Percentiles rank a stretch among this genome's conserved stretches.
These are phyloP conservation scores for Nidularia pulvinata DNA, from an alignment of 768 basidiomycete species.

Conservation along the genomic window DNA sequence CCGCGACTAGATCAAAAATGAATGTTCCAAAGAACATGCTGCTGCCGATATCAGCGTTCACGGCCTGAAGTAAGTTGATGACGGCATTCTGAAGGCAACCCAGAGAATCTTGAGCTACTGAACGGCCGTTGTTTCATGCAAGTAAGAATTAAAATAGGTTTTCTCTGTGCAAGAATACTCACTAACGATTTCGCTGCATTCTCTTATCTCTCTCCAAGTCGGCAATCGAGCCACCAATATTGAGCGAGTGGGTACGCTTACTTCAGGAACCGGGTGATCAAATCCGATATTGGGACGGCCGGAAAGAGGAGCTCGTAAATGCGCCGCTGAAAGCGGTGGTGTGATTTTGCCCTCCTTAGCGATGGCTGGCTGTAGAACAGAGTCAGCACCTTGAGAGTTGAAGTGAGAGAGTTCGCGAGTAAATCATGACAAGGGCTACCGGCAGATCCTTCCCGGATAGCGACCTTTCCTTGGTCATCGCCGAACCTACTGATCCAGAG, in stretches of 20 bases:
- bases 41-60: slow-evolving; percentile 1
- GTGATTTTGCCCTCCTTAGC: slow-evolving; percentile 42
- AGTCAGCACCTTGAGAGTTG: slow-evolving; percentile 36
- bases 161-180: not conserved
- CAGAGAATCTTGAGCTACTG: not conserved
- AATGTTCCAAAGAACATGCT: not conserved
- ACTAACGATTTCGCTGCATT: not conserved
- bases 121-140: not conserved
- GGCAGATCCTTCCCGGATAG: slow-evolving; percentile 41
- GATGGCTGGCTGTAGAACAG: slow-evolving; percentile 45
- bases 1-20: not conserved
- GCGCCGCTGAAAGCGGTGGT: slow-evolving; percentile 41
- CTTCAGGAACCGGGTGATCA: slow-evolving; percentile 36
- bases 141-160: too few species aligned
- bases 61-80: not conserved
- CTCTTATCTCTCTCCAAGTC: not conserved
- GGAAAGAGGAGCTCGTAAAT: slow-evolving; percentile 40
- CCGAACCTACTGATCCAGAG: slow-evolving; percentile 36
- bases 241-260: slow-evolving; percentile 9
- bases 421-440: slow-evolving; percentile 15
- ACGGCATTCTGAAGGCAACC: not conserved
- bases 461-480: slow-evolving; percentile 33
- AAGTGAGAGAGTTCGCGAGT: not conserved
- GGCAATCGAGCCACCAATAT: not conserved
- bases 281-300: slow-evolving; percentile 45